Evolutionary conservation across 129 eudicot genomes (phyloP), one percentile per base, ranked within the genome.

Genomic region (Scalesia atractyloides): DNA sequence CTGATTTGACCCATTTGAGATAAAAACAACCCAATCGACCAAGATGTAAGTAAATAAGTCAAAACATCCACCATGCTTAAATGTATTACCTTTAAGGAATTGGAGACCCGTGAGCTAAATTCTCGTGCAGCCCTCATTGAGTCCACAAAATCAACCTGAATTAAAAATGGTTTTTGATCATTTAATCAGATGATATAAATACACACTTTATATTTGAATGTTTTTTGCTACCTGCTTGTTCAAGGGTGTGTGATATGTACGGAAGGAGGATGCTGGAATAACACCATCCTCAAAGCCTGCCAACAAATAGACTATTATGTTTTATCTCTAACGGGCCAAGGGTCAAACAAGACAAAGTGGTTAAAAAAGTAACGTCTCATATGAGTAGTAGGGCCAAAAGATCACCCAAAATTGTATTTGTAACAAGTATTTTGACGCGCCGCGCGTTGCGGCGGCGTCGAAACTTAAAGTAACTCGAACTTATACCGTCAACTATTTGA

Each of bases 171-270:
- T 50, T 22, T 10, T 8, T 58, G 70, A 66, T 57, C 58, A 64
- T 39, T 61, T 22, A 14, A 33, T 39, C 11, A 0, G 9, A 67
- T 13, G 34, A 58, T 39, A 60, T 47, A 39, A 26, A 72, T 13
- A 61, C 22, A 46, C 10, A 13, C 51, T 73, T 54, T 36, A 22
- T 26, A 24, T 54, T n/a, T 61, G 20, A 64, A 69, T 37, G 9
- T 13, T 69, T 14, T 3, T 59, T 26, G 30, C 17, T 84, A 90
- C 99, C 81, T 95, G 99, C 72, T 95, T 91, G 80, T 90, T 95
- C 18, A 95, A 86, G 54, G 99, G 99, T 2, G 99, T 95, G 89
- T 95, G 97, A 80, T 88, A 95, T 59, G 99, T 95, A 72, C 99
- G 96, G 61, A 95, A 95, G 52, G 96, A 80, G 37, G 99, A 95